phyloP scores from a whole-genome alignment of 164 flowering plant species.

The Hamamelis virginiana region DNA sequence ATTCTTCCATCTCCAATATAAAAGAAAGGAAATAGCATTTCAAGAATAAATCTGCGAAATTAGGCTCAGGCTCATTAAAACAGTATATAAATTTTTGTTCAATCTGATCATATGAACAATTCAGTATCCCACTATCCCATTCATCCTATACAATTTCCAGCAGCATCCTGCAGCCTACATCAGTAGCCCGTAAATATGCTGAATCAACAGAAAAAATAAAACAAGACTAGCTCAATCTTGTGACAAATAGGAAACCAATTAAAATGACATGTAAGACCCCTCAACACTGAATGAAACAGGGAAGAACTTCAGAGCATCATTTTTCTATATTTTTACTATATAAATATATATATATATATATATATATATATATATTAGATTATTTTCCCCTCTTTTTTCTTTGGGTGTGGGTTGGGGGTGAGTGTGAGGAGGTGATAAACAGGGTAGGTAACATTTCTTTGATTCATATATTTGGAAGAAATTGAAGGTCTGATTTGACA shows the following conservation, averaged over 20 bases:
- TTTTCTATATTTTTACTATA: background rate
- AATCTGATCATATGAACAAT: background rate
- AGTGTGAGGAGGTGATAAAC: background rate
- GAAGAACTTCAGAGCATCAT: too few relatives aligned
- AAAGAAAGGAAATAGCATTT: background rate
- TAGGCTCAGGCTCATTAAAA: background rate
- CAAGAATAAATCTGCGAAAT: background rate
- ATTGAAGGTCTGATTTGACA: background rate
- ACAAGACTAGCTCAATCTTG: too few relatives aligned
- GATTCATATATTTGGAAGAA: background rate
- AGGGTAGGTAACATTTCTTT: too few relatives aligned
- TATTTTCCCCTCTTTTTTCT: background rate
- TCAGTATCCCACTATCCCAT: background rate
- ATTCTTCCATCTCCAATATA: slow-evolving; percentile 1
- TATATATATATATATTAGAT: background rate
- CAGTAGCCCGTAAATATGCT: background rate
- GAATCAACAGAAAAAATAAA: background rate
- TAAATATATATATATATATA: too few relatives aligned
- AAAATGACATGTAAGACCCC: background rate
- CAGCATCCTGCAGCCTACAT: background rate
- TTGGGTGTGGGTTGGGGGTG: background rate
- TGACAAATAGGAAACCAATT: too few relatives aligned
- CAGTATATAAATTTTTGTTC: background rate
- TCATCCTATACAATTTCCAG: background rate
- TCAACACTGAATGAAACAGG: background rate